phyloP scores from a whole-genome alignment of 2,329 filamentous ascomycete genomes.

The Aureobasidium sp. region DNA sequence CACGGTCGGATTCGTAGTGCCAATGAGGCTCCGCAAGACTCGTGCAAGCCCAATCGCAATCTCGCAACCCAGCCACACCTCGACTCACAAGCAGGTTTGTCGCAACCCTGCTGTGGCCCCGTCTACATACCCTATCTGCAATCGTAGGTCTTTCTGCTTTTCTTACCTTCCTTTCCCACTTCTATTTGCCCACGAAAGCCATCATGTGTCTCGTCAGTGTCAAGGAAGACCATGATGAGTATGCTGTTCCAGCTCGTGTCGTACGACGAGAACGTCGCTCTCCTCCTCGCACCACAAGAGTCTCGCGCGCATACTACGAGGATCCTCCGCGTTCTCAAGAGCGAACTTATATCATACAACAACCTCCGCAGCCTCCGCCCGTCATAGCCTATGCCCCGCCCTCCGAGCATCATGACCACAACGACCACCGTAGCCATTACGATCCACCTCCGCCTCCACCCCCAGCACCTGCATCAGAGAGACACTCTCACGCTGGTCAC shows the following conservation, averaged over 20 bases:
- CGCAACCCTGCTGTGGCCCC: background rate
- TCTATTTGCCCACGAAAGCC: background rate
- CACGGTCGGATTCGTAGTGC: background rate
- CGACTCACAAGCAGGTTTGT: background rate
- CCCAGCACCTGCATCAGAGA: slow-evolving; percentile 16
- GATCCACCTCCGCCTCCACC: slow-evolving; percentile 27
- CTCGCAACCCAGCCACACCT: slow-evolving; percentile 10
- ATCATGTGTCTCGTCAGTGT: slow-evolving; percentile 41
- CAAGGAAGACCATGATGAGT: slow-evolving; percentile 32
- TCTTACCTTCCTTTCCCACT: background rate
- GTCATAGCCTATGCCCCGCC: slow-evolving; percentile 30
- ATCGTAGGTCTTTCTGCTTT: background rate
- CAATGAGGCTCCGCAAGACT: background rate
- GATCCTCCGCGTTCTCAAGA: slow-evolving; percentile 17
- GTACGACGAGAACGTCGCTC: slow-evolving; percentile 25
- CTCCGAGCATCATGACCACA: slow-evolving; percentile 22
- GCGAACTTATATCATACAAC: slow-evolving; percentile 14
- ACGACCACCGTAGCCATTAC: slow-evolving; percentile 28
- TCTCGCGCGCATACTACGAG: slow-evolving; percentile 16
- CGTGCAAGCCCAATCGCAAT: slow-evolving; percentile 9
- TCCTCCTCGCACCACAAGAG: slow-evolving; percentile 16
- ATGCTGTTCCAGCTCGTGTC: slow-evolving; percentile 21
- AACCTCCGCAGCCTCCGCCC: slow-evolving; percentile 13
- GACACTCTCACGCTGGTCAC: slow-evolving; percentile 21
- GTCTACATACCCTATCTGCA: background rate